Evolutionary conservation across 495 filamentous ascomycete genomes (phyloP).

Genomic region (Rhypophila decipiens): DNA sequence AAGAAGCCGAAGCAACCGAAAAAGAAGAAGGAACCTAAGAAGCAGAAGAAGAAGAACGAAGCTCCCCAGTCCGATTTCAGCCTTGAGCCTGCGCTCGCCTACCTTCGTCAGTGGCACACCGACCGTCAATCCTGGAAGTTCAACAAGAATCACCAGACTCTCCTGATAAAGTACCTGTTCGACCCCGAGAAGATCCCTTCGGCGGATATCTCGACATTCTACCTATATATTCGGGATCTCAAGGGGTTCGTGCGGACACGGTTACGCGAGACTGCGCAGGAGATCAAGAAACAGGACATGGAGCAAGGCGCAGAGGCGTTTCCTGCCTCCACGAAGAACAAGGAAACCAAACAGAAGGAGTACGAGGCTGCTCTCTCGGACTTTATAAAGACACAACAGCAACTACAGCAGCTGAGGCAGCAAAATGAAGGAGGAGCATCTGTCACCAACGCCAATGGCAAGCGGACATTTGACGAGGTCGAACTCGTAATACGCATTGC

Average conservation of each 20-base stretch:
- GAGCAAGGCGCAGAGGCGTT: slow-evolving; percentile 37
- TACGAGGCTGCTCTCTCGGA: slow-evolving; percentile 51
- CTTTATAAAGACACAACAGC: too few relatives aligned
- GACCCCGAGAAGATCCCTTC: slow-evolving; percentile 58
- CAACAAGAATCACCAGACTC: slow-evolving; percentile 80
- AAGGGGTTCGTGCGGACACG: slow-evolving; percentile 59
- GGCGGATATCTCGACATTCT: slow-evolving; percentile 55
- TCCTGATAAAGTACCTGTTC: slow-evolving; percentile 75
- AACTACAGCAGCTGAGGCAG: slow-evolving; percentile 17
- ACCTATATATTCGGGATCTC: slow-evolving; percentile 65
- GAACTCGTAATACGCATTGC: slow-evolving; percentile 39
- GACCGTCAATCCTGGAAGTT: slow-evolving; percentile 76
- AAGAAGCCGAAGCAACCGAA: slow-evolving; percentile 10
- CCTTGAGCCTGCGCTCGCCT: slow-evolving; percentile 59
- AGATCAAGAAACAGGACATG: slow-evolving; percentile 45
- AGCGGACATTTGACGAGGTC: slow-evolving; percentile 38
- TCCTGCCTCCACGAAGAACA: slow-evolving; percentile 32
- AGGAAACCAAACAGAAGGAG: slow-evolving; percentile 37
- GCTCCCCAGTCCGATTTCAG: slow-evolving; percentile 27
- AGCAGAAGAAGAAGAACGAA: slow-evolving; percentile 26
- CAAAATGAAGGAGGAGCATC: slow-evolving; percentile 14
- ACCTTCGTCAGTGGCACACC: slow-evolving; percentile 64
- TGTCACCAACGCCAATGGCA: slow-evolving; percentile 20
- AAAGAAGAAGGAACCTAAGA: slow-evolving; percentile 29
- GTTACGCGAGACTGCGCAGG: slow-evolving; percentile 54